phyloP scores from a whole-genome alignment of 2,329 filamentous ascomycete species.

The Akanthomyces uredinophilus region DNA sequence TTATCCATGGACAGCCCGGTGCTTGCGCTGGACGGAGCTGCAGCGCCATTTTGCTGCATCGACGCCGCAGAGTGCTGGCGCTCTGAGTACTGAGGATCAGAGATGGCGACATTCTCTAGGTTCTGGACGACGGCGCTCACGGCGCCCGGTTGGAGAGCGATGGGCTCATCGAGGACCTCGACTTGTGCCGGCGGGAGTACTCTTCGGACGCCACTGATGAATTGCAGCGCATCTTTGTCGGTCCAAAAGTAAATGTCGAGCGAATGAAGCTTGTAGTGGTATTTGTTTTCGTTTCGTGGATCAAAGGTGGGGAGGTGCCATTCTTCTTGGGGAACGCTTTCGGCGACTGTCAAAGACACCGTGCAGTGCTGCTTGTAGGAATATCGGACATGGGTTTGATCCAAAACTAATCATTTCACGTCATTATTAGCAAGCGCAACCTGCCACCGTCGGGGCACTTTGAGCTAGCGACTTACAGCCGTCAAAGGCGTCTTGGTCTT shows the following conservation, averaged over 20 bases:
- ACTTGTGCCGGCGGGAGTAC: conserved; percentile 58
- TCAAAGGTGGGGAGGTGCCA: conserved; percentile 75
- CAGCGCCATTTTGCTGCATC: conserved; percentile 19
- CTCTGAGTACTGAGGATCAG: conserved; percentile 45
- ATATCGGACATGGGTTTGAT: conserved; percentile 60
- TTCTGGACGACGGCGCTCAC: conserved; percentile 69
- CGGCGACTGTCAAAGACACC: conserved; percentile 61
- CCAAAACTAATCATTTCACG: conserved; percentile 43
- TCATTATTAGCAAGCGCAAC: not conserved
- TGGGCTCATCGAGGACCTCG: conserved; percentile 61
- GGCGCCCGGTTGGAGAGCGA: conserved; percentile 36
- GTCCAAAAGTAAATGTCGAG: conserved; percentile 79
- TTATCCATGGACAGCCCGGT: conserved; percentile 15
- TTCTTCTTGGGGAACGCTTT: conserved; percentile 48
- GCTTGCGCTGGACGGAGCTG: conserved; percentile 18
- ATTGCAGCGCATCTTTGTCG: conserved; percentile 63
- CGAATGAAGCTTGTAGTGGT: conserved; percentile 71
- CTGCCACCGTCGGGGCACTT: not conserved
- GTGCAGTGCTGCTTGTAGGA: conserved; percentile 70
- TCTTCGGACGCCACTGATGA: conserved; percentile 62
- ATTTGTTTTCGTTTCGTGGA: conserved; percentile 67
- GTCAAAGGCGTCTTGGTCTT: conserved; percentile 74
- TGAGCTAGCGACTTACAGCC: conserved; percentile 53
- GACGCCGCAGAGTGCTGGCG: conserved; percentile 20
- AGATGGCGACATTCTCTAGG: conserved; percentile 66